These are phyloP conservation scores for Dendrothele bispora DNA, from an alignment of 768 basidiomycete genomes.

Conservation along the genomic window DNA sequence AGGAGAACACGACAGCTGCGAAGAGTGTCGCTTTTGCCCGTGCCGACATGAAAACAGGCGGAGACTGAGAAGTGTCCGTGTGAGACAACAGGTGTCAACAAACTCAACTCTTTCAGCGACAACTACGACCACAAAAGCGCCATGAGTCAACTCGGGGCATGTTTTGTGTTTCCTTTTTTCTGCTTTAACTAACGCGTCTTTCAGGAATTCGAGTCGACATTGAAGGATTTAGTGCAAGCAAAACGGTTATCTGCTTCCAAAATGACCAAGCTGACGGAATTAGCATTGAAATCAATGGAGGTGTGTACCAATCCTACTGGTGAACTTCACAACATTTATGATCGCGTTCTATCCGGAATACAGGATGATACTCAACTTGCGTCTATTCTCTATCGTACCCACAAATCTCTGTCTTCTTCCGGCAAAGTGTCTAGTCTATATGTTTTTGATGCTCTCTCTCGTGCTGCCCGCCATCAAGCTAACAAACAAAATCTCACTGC, in stretches of 20 bases:
- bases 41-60: constrained; percentile 47
- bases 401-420: constrained; percentile 68
- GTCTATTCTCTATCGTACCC: constrained; percentile 84
- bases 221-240: constrained; percentile 80
- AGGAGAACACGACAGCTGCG: constrained; percentile 60
- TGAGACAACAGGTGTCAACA: constrained; percentile 1
- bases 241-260: constrained; percentile 87
- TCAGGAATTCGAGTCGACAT: constrained; percentile 77
- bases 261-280: constrained; percentile 74
- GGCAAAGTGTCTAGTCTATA: constrained; percentile 89
- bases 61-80: background rate
- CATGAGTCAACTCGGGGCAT: constrained; percentile 8
- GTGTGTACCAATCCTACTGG: constrained; percentile 41
- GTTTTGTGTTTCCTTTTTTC: background rate
- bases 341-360: background rate
- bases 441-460: constrained; percentile 88
- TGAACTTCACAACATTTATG: constrained; percentile 1
- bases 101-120: constrained; percentile 19
- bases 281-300: constrained; percentile 75
- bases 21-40: constrained; percentile 75
- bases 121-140: constrained; percentile 17
- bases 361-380: constrained; percentile 88
- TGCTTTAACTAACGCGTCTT: constrained; percentile 10
- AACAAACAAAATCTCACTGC: constrained; percentile 63
- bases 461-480: constrained; percentile 71